Evolutionary conservation across 345 rosid genomes (phyloP).

Genomic region (Eutrema heterophyllum): DNA sequence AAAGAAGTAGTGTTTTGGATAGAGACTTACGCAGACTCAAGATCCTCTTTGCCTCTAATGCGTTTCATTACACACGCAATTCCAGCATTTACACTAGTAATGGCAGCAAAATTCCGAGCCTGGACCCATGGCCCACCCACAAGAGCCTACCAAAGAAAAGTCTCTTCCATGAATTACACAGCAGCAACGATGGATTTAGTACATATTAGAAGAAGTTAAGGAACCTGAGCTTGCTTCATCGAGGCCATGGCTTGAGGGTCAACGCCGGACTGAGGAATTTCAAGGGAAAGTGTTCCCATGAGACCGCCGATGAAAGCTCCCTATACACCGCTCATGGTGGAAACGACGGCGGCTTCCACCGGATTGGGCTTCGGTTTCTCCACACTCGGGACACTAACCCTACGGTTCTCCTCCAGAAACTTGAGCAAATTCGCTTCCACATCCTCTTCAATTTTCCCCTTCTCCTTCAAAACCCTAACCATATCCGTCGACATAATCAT

Average conservation of each 20-base stretch:
- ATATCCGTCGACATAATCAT: slow-evolving; percentile 69
- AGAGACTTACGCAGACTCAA: slow-evolving; percentile 52
- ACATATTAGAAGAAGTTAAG: not conserved
- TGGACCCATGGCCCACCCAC: slow-evolving; percentile 86
- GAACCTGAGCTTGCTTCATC: slow-evolving; percentile 86
- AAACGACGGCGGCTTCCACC: slow-evolving; percentile 75
- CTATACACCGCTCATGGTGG: slow-evolving; percentile 61
- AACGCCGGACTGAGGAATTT: slow-evolving; percentile 38
- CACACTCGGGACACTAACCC: slow-evolving; percentile 56
- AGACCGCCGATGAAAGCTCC: slow-evolving; percentile 84
- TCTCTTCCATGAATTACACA: not conserved
- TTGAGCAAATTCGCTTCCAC: slow-evolving; percentile 50
- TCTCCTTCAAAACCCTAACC: slow-evolving; percentile 80
- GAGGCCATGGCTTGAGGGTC: slow-evolving; percentile 80
- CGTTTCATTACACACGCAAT: slow-evolving; percentile 78
- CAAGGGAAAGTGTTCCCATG: slow-evolving; percentile 63
- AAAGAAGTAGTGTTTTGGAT: not conserved
- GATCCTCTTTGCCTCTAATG: slow-evolving; percentile 91
- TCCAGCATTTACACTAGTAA: slow-evolving; percentile 90
- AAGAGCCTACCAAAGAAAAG: slow-evolving; percentile 47
- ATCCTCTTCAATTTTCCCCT: slow-evolving; percentile 68
- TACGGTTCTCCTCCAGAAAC: slow-evolving; percentile 75
- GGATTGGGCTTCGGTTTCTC: slow-evolving; percentile 41
- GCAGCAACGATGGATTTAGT: not conserved
- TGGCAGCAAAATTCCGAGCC: slow-evolving; percentile 92